Conservation (phyloP, 257 asterid species). For the Voacanga thouarsii region DNA sequence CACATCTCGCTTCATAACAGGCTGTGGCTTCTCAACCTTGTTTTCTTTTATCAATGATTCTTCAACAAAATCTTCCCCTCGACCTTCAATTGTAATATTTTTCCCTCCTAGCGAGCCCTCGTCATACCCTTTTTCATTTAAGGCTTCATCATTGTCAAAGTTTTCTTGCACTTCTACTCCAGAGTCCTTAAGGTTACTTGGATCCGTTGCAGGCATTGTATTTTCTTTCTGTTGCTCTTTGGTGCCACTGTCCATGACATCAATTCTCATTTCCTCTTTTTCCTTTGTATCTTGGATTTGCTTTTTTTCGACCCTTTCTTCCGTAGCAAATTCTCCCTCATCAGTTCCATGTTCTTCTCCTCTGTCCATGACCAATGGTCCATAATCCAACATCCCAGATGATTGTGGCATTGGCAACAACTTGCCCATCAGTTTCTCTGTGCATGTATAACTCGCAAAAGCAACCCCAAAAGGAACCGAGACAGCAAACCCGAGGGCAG, state of each 20-base stretch:
- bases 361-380: not conserved
- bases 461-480: slow-evolving; percentile 62
- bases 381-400: slow-evolving; percentile 22
- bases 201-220: not conserved
- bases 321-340: not conserved
- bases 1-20: slow-evolving; percentile 8
- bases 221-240: slow-evolving; percentile 11
- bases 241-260: slow-evolving; percentile 15
- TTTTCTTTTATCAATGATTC: slow-evolving; percentile 8
- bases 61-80: not conserved
- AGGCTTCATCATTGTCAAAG: not conserved
- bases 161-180: slow-evolving; percentile 5
- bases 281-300: slow-evolving; percentile 15
- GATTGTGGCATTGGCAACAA: slow-evolving; percentile 38
- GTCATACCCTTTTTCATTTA: slow-evolving; percentile 19
- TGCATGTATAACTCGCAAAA: slow-evolving; percentile 58
- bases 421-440: slow-evolving; percentile 64
- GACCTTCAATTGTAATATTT: slow-evolving; percentile 8
- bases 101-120: not conserved
- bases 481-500: slow-evolving; percentile 53
- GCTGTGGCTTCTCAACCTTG: slow-evolving; percentile 14
- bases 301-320: slow-evolving; percentile 16
- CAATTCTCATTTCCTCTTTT: slow-evolving; percentile 28
- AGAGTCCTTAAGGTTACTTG: not conserved
- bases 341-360: slow-evolving; percentile 16